phyloP scores from a whole-genome alignment of 257 asterid genomes.

The Anisodus tanguticus region DNA sequence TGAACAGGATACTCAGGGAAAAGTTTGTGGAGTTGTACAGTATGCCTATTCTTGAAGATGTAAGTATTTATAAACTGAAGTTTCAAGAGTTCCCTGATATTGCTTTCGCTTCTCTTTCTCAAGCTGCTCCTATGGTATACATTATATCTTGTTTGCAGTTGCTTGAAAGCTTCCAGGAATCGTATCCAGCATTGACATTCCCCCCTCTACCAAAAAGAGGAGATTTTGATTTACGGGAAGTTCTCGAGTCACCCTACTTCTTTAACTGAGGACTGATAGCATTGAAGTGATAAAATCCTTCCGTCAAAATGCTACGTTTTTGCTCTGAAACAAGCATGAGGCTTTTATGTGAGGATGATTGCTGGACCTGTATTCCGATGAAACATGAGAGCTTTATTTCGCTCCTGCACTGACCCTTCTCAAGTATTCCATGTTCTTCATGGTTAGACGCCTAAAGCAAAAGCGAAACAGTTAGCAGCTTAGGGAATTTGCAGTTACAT shows the following conservation, averaged over 20 bases:
- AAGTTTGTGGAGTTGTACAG: conserved; percentile 88
- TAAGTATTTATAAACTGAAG: conserved; percentile 49
- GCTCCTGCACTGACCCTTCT: neutral
- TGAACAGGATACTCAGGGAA: conserved; percentile 78
- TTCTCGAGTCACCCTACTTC: conserved; percentile 80
- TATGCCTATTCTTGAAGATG: conserved; percentile 86
- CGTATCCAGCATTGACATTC: conserved; percentile 68
- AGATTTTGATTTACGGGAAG: conserved; percentile 64
- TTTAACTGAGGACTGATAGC: conserved; percentile 57
- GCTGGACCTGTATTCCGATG: neutral
- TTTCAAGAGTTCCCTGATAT: neutral
- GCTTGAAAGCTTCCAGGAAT: conserved; percentile 72
- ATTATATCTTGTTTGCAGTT: conserved; percentile 49
- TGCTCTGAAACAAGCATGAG: neutral
- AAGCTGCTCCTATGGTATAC: neutral
- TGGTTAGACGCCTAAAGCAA: neutral
- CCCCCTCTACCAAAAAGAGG: conserved; percentile 85
- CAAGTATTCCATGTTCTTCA: neutral
- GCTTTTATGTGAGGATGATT: conserved; percentile 14
- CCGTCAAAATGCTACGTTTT: neutral
- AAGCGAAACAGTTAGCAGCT: neutral
- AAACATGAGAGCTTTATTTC: conserved; percentile 10
- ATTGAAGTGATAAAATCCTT: neutral
- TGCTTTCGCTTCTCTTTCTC: neutral
- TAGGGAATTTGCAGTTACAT: neutral